Conservation (phyloP, 106 monocot genomes). For the Acanthochlamys bracteata region DNA sequence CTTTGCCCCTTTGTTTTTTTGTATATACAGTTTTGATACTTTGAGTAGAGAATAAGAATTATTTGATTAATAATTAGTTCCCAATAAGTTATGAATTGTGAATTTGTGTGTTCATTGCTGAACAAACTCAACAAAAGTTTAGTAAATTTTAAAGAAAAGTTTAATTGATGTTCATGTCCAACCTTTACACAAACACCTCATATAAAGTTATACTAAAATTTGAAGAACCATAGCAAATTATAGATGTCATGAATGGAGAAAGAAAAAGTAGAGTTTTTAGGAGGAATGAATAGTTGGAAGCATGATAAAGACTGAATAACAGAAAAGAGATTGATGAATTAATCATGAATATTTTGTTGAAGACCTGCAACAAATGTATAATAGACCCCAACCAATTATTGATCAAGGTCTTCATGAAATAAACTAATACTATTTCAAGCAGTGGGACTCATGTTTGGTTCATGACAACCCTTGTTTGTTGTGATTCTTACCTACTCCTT, state of each 20-base stretch:
- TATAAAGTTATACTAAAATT: too few relatives aligned
- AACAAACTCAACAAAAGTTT: not conserved
- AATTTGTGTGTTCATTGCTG: not conserved
- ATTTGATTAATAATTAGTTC: not conserved
- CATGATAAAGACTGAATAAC: not conserved
- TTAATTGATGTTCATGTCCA: not conserved
- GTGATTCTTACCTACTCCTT: too few relatives aligned
- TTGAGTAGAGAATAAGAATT: slow-evolving; percentile 1
- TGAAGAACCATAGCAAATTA: not conserved
- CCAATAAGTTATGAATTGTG: not conserved
- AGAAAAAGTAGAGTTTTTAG: not conserved
- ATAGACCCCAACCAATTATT: too few relatives aligned
- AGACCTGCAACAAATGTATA: too few relatives aligned
- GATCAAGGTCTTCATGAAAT: too few relatives aligned
- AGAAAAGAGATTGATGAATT: too few relatives aligned
- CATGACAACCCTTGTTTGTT: too few relatives aligned
- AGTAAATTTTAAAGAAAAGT: not conserved
- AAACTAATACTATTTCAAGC: too few relatives aligned
- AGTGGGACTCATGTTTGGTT: too few relatives aligned
- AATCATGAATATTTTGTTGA: too few relatives aligned
- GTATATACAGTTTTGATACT: too few relatives aligned
- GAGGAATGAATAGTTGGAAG: not conserved
- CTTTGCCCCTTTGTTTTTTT: not conserved
- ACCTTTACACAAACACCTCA: not conserved
- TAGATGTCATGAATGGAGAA: not conserved